Percentiles rank a stretch among this genome's conserved stretches.
Conservation (phyloP, 1,284 basidiomycete species). For the Termitomyces sp. region DNA sequence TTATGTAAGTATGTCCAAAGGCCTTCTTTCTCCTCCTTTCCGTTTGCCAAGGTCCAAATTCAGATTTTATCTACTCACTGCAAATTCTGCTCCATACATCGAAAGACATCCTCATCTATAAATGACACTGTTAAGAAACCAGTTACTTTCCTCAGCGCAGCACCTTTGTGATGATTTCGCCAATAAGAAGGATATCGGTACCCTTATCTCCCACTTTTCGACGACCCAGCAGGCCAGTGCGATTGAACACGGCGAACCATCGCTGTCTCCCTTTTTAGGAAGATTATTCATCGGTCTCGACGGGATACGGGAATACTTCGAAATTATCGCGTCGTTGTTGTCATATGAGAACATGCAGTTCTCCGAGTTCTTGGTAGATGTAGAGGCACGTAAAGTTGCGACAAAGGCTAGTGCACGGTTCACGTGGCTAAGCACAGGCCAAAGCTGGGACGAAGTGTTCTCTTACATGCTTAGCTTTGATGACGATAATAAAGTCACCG, state of each 20-base stretch:
- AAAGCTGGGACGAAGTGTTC: slow-evolving; percentile 63
- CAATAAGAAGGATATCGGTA: slow-evolving; percentile 34
- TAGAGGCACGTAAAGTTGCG: slow-evolving; percentile 43
- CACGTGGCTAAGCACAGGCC: slow-evolving; percentile 47
- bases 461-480: slow-evolving; percentile 60
- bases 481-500: slow-evolving; percentile 45
- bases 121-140: slow-evolving; percentile 16
- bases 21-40: too few relatives aligned
- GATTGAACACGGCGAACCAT: slow-evolving; percentile 52
- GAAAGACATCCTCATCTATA: background rate
- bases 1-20: too few relatives aligned
- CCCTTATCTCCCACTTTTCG: slow-evolving; percentile 50
- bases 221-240: slow-evolving; percentile 38
- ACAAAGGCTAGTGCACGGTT: slow-evolving; percentile 53
- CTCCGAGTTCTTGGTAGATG: slow-evolving; percentile 38
- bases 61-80: background rate
- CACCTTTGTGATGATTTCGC: slow-evolving; percentile 53
- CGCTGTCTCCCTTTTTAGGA: slow-evolving; percentile 58
- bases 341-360: slow-evolving; percentile 39
- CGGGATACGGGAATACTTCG: slow-evolving; percentile 47
- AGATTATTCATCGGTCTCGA: slow-evolving; percentile 40
- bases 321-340: slow-evolving; percentile 40
- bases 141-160: slow-evolving; percentile 42
- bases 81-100: background rate
- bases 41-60: too few relatives aligned